Percentiles rank a stretch among this genome's conserved stretches.
phyloP scores from a whole-genome alignment of 441 rosid species.

The Biscutella auriculata region DNA sequence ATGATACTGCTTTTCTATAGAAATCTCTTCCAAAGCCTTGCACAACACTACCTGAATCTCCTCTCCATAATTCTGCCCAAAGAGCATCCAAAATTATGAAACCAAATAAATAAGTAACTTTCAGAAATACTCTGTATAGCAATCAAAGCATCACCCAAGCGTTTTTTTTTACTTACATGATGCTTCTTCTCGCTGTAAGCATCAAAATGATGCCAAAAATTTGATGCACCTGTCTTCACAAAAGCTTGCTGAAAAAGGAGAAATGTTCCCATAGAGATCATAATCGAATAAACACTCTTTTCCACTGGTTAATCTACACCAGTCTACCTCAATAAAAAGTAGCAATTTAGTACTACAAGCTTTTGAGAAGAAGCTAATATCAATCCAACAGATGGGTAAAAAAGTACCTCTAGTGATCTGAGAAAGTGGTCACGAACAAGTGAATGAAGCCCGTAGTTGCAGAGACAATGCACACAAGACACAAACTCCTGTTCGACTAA shows the following conservation, averaged over 20 bases:
- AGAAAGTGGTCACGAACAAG: conserved; percentile 67
- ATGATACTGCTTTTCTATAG: conserved; percentile 42
- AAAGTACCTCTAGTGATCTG: conserved; percentile 58
- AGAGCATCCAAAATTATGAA: background rate
- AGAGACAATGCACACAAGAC: conserved; percentile 43
- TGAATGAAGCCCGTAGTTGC: conserved; percentile 59
- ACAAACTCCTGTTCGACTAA: conserved; percentile 35
- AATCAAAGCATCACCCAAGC: background rate
- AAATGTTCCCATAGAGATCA: background rate
- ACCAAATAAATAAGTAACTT: background rate
- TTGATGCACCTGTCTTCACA: conserved; percentile 40
- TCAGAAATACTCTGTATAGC: background rate
- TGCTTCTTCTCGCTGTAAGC: conserved; percentile 27
- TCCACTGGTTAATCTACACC: background rate
- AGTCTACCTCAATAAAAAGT: background rate
- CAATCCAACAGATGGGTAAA: too few species aligned
- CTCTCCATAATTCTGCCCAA: conserved; percentile 32
- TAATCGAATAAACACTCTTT: background rate
- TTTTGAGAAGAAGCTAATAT: too few species aligned
- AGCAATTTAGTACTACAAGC: background rate
- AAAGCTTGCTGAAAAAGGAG: conserved; percentile 44
- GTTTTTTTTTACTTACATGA: conserved; percentile 26
- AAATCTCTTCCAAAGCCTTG: conserved; percentile 58
- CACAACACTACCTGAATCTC: conserved; percentile 54
- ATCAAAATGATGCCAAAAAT: conserved; percentile 74